Percentiles rank a stretch among this genome's conserved stretches.
These are phyloP conservation scores for Exobasidium rhododendri DNA, from an alignment of 1,284 basidiomycete species.

Conservation along the genomic window DNA sequence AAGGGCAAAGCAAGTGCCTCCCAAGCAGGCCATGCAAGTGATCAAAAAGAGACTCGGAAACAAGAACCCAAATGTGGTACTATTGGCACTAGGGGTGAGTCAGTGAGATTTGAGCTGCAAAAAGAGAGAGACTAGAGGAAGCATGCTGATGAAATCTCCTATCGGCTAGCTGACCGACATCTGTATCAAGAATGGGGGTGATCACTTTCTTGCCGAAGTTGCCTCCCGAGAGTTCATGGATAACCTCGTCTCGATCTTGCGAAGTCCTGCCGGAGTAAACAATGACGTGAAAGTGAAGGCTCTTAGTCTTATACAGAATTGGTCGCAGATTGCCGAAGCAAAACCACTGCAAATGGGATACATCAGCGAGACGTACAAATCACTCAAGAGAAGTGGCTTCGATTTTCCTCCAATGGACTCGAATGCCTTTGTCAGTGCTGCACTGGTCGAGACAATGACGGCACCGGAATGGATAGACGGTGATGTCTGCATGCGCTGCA, in stretches of 20 bases:
- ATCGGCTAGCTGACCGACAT: conserved; percentile 73
- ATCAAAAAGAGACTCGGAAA: conserved; percentile 83
- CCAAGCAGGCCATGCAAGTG: conserved; percentile 82
- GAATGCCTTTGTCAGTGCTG: conserved; percentile 58
- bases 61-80: conserved; percentile 93
- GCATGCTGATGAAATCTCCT: neutral
- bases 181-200: conserved; percentile 96
- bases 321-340: conserved; percentile 84
- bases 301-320: conserved; percentile 79
- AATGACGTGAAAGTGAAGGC: conserved; percentile 80
- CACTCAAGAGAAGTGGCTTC: conserved; percentile 61
- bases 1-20: conserved; percentile 79
- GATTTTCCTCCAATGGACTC: conserved; percentile 78
- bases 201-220: conserved; percentile 68
- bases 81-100: conserved; percentile 73
- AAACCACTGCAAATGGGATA: conserved; percentile 62
- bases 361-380: conserved; percentile 48
- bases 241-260: conserved; percentile 78
- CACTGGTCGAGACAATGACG: conserved; percentile 48
- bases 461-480: conserved; percentile 95
- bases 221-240: conserved; percentile 85
- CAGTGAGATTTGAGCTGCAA: conserved; percentile 2
- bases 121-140: neutral
- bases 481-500: conserved; percentile 87
- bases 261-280: conserved; percentile 63